Evolutionary conservation across 2,329 filamentous ascomycete species (phyloP).

Genomic region (Sporothrix humicola): DNA sequence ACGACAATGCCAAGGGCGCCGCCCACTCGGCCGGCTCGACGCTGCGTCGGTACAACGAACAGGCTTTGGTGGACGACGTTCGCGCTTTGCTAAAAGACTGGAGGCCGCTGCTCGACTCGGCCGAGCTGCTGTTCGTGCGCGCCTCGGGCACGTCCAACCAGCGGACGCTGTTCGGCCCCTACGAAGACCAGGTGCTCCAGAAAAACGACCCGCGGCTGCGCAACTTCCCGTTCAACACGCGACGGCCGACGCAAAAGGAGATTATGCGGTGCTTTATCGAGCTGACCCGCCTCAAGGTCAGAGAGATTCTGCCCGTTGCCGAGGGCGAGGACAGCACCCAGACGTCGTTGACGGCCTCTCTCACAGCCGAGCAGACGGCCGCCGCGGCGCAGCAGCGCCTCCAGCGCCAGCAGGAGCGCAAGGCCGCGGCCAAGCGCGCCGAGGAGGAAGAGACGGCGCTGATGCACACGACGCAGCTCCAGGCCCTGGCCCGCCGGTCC

Average conservation of each 20-base stretch:
- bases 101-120: constrained; percentile 82
- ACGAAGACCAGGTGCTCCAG: constrained; percentile 83
- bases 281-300: constrained; percentile 86
- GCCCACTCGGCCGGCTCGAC: constrained; percentile 86
- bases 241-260: constrained; percentile 89
- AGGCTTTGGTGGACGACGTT: constrained; percentile 86
- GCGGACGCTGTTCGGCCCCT: constrained; percentile 85
- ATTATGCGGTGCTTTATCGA: constrained; percentile 95
- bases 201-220: constrained; percentile 80
- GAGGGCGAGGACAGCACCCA: constrained; percentile 39
- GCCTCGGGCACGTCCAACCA: constrained; percentile 88
- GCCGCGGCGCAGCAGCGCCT: constrained; percentile 48
- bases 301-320: constrained; percentile 68
- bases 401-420: constrained; percentile 39
- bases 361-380: constrained; percentile 42
- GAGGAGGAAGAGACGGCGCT: constrained; percentile 84
- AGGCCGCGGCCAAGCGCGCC: constrained; percentile 67
- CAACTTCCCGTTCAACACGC: constrained; percentile 91
- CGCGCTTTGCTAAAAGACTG: constrained; percentile 80
- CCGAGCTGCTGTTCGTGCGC: constrained; percentile 85
- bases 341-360: constrained; percentile 42
- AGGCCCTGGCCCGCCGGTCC: constrained; percentile 84
- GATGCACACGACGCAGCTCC: constrained; percentile 87
- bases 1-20: constrained; percentile 37
- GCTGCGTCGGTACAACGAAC: constrained; percentile 91